Evolutionary conservation across 371 early-diverging fungal genomes (phyloP).

Genomic region (Mucor racemosus): DNA sequence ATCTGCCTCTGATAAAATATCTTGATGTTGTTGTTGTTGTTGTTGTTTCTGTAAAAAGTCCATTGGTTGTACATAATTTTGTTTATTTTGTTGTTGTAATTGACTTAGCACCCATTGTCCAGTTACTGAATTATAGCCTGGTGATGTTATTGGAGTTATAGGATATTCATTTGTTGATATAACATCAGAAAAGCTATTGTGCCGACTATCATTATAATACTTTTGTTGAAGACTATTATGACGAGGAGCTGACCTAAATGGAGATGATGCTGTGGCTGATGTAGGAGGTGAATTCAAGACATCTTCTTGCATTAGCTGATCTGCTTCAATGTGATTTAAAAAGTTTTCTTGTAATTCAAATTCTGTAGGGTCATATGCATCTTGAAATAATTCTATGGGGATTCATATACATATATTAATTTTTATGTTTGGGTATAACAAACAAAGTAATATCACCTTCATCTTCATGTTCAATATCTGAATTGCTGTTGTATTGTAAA

Average conservation of each 20-base stretch:
- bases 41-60: constrained; percentile 22
- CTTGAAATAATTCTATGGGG: constrained; percentile 23
- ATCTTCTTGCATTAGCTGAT: constrained; percentile 20
- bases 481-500: constrained; percentile 14
- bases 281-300: constrained; percentile 12
- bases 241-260: neutral
- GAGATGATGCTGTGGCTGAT: constrained; percentile 10
- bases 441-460: neutral
- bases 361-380: constrained; percentile 24
- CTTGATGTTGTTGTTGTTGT: neutral
- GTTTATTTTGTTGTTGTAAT: constrained; percentile 19
- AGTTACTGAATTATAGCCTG: constrained; percentile 23
- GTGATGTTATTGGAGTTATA: constrained; percentile 30
- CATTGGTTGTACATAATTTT: constrained; percentile 29
- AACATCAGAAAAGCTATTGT: constrained; percentile 10
- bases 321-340: constrained; percentile 26
- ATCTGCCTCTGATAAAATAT: constrained; percentile 42
- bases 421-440: too few species aligned
- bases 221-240: neutral
- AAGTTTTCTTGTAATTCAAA: constrained; percentile 27
- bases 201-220: constrained; percentile 1
- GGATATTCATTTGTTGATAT: constrained; percentile 29
- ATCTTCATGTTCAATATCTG: constrained; percentile 13
- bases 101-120: constrained; percentile 24
- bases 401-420: neutral